Base-by-base conservation (phyloP, 306 rosid genomes). In the Quercus variabilis region DNA sequence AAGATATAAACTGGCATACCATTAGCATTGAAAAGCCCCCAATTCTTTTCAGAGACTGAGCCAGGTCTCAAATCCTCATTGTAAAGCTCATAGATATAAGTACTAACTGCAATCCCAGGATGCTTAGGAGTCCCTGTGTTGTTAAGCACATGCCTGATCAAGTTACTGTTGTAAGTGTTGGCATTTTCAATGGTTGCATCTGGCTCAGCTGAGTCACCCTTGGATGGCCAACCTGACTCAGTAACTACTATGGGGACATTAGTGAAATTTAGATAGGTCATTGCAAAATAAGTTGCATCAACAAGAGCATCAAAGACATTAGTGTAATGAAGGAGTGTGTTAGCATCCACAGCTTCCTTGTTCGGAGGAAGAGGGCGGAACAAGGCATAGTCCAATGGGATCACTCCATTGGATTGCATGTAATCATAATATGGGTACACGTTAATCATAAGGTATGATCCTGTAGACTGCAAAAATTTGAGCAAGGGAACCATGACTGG, bases 181-280 rank as follows among this genome's bases (percentile, higher is more conserved):
- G 96, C 96, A 76, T 94, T 94, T 33, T 94, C 97, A 62, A 90
- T 21, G 1, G 92, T 87, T 73, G 98, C 97, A 71, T 92, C 98
- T 2, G 84, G 87, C 88, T 90, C 97, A 6, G 89, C 71, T 1
- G 98, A 79, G 76, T 83, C 96, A 35, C 98, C 98, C 78, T 90
- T 89, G 38, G 98, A 94, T 19, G 98, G 98, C 98, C 98, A 94
- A 55, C 98, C 98, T 3, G 98, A 87, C 76, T 94, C 98, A 0
- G 96, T 92, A 74, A 94, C 97, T 62, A 92, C 83, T 77, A 94
- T 78, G 55, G 96, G 96, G 52, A 94, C 71, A 75, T 90, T 88
- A 55, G 97, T 90, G 86, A 94, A 56, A 85, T 94, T 94, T 78
- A 92, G 84, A 83, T 90, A 82, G n/a, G 91, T 84, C 96, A 94